Base-by-base conservation (phyloP, 2,329 filamentous ascomycete species). In the Xylaria digitata region DNA sequence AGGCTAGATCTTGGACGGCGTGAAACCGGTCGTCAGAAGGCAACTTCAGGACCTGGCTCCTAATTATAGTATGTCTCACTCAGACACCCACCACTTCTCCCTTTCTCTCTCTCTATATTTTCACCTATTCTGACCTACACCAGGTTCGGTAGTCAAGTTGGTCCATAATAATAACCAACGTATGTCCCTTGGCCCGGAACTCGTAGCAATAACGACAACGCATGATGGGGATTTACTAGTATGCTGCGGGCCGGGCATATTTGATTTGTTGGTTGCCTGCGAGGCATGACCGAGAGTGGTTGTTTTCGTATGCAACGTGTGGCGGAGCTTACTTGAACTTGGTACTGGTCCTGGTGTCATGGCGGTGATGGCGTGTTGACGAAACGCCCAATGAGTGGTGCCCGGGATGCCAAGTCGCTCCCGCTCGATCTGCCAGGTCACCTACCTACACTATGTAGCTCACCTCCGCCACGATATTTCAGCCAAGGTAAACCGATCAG, bases 41-140 rank as follows among this genome's bases (percentile, higher is more conserved):
- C 37, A 50, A 32, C 60, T 42, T 54, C 49, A 42, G 32, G 42
- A 37, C 37, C 30, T 42, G 13, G 63, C 13, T 63, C 59, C 65
- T 67, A 67, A 65, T 65, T 65, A 67, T 67, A 63, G 64, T 59
- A 55, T 65, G 65, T 67, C 65, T 67, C 64, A 63, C 53, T 26
- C 45, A 66, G 59, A 54, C 46, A 60, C 48, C 30, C 65, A 34
- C 26, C 42, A 5, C 15, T 8, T 43, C 32, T 60, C 26, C 21
- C 32, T 49, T 13, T 37, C 11, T 8, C n/a, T 52, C 32, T 60
- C n/a, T 34, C 43, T 48, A 26, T 42, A 9, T 3, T 8, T 9
- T 43, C 15, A 42, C 34, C 30, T 53, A 17, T 17, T 11, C 17
- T 52, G 19, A 53, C 46, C 23, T 45, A 5, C 21, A 40, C 17